These are phyloP conservation scores for Ascochyta koolunga DNA, from an alignment of 2,329 filamentous ascomycete species.

Conservation along the genomic window DNA sequence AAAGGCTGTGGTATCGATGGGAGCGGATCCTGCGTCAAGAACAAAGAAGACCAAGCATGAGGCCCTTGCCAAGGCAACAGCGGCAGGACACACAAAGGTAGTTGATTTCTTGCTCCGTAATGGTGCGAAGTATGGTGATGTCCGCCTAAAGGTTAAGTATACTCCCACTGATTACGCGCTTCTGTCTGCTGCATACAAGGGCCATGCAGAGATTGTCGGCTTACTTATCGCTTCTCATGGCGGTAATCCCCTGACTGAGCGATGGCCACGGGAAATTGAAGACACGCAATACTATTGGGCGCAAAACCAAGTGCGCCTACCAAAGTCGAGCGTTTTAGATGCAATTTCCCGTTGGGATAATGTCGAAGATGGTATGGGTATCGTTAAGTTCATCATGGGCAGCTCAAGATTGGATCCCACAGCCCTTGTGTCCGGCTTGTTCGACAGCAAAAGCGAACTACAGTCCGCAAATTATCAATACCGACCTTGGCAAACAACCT, in stretches of 20 bases:
- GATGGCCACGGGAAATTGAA: conserved; percentile 28
- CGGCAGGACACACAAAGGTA: conserved; percentile 19
- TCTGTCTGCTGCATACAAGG: conserved; percentile 24
- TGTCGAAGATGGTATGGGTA: conserved; percentile 19
- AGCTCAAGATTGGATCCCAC: conserved; percentile 21
- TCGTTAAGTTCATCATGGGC: conserved; percentile 23
- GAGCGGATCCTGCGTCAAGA: conserved; percentile 16
- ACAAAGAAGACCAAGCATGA: conserved; percentile 25
- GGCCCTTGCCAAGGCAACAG: conserved; percentile 23
- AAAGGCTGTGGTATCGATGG: conserved; percentile 18
- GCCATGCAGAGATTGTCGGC: conserved; percentile 20
- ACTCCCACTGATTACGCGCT: conserved; percentile 22
- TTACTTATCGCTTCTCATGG: conserved; percentile 23
- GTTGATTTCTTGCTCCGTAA: conserved; percentile 23
- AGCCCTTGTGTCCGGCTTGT: conserved; percentile 19
- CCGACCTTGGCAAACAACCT: conserved; percentile 28
- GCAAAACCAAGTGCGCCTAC: conserved; percentile 18
- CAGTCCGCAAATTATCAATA: conserved; percentile 17
- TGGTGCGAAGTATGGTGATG: conserved; percentile 23
- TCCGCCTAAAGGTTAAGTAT: conserved; percentile 14
- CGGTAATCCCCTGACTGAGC: conserved; percentile 24
- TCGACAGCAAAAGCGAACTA: conserved; percentile 27
- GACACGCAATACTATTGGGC: conserved; percentile 27
- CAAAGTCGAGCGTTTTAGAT: conserved; percentile 25
- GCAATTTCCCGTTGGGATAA: conserved; percentile 26